These are phyloP conservation scores for slime mould (Dictyostelium discoideum) DNA, from an alignment of 78 protist genomes.

Conservation along the genomic window DNA sequence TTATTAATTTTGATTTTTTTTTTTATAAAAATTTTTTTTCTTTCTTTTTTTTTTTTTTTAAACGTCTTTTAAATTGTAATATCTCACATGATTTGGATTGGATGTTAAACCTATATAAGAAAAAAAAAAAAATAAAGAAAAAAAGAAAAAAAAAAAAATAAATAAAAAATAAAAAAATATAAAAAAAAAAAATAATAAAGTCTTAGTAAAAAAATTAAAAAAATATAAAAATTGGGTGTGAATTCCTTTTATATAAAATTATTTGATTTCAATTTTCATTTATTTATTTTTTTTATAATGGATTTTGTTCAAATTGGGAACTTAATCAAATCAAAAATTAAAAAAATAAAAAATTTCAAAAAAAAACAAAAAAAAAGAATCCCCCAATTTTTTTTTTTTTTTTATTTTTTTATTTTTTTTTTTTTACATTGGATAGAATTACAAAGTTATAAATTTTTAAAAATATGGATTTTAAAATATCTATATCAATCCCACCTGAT, in stretches of 20 bases:
- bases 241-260: background rate
- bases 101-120: background rate
- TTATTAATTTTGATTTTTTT: background rate
- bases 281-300: background rate
- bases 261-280: background rate
- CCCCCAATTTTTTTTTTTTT: background rate
- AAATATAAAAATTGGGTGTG: too few species aligned
- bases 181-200: background rate
- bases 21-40: too few species aligned
- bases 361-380: too few species aligned
- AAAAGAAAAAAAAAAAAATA: background rate
- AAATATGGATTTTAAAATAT: conserved; percentile 41
- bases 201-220: too few species aligned
- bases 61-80: background rate
- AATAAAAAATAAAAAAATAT: background rate
- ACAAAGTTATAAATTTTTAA: background rate
- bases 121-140: background rate
- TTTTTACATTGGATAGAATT: too few species aligned
- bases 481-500: conserved; percentile 67
- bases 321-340: background rate
- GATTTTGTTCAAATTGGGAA: too few species aligned
- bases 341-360: too few species aligned
- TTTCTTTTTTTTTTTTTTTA: background rate
- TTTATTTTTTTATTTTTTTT: background rate
- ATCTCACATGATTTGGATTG: background rate